phyloP scores from a whole-genome alignment of 2,329 filamentous ascomycete genomes.

The Ophiostoma novo-ulmi region DNA sequence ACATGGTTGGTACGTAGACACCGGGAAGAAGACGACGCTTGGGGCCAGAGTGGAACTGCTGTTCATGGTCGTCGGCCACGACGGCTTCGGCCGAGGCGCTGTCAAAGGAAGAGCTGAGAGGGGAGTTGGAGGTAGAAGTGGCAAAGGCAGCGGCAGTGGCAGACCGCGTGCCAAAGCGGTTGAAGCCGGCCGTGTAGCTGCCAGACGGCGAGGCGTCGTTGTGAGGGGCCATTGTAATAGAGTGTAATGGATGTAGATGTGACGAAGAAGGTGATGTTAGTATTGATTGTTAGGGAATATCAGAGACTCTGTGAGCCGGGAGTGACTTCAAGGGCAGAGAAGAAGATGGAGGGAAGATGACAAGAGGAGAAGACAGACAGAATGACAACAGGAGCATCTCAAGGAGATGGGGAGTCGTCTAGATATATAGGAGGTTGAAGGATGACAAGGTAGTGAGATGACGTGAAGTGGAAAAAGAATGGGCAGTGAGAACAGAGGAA shows the following conservation, averaged over 20 bases:
- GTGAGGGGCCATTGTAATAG: constrained; percentile 41
- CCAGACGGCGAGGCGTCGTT: constrained; percentile 45
- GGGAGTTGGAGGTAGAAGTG: constrained; percentile 28
- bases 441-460: not conserved
- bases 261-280: not conserved
- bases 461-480: not conserved
- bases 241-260: not conserved
- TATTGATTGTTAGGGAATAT: too few species aligned
- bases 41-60: constrained; percentile 20
- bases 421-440: not conserved
- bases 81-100: not conserved
- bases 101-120: constrained; percentile 32
- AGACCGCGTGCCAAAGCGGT: constrained; percentile 31
- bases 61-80: not conserved
- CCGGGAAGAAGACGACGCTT: constrained; percentile 42
- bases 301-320: not conserved
- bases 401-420: not conserved
- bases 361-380: not conserved
- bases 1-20: constrained; percentile 68
- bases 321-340: not conserved
- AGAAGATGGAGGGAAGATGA: not conserved
- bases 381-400: not conserved
- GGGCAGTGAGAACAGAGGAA: not conserved
- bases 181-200: constrained; percentile 42
- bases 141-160: constrained; percentile 29